Conservation (phyloP, 805 yeast genomes). For the Metschnikowia santaceciliae region DNA sequence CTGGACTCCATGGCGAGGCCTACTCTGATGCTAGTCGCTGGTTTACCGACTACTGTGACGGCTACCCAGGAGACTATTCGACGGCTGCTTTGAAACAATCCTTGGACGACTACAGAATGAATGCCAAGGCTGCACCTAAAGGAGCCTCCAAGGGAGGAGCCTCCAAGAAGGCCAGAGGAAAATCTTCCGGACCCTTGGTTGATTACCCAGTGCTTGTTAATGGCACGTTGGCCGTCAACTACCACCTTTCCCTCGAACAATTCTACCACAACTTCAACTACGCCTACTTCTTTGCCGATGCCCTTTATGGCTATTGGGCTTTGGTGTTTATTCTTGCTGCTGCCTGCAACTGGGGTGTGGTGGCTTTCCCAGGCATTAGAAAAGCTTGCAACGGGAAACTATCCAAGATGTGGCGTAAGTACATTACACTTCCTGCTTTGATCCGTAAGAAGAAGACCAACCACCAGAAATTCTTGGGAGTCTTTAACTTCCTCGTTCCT, state of each 20-base stretch:
- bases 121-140: background rate
- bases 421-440: slow-evolving; percentile 39
- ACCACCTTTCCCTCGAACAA: slow-evolving; percentile 4
- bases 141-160: background rate
- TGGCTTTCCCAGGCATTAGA: slow-evolving; percentile 13
- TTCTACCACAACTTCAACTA: slow-evolving; percentile 12
- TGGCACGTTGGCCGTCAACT: slow-evolving; percentile 1
- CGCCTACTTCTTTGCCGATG: slow-evolving; percentile 10
- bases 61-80: background rate
- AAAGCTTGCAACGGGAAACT: slow-evolving; percentile 19
- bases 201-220: slow-evolving; percentile 12
- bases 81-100: background rate
- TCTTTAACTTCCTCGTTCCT: slow-evolving; percentile 27
- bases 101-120: background rate
- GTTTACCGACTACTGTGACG: background rate
- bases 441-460: slow-evolving; percentile 25
- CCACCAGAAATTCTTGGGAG: slow-evolving; percentile 19
- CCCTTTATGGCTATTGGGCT: slow-evolving; percentile 14
- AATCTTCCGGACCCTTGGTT: background rate
- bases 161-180: background rate
- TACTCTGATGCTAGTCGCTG: background rate
- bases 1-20: background rate
- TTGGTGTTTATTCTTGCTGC: slow-evolving; percentile 13
- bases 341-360: slow-evolving; percentile 13
- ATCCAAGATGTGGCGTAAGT: slow-evolving; percentile 32